phyloP scores from a whole-genome alignment of 2,329 filamentous ascomycete species.

The Penicillium vulpinum region DNA sequence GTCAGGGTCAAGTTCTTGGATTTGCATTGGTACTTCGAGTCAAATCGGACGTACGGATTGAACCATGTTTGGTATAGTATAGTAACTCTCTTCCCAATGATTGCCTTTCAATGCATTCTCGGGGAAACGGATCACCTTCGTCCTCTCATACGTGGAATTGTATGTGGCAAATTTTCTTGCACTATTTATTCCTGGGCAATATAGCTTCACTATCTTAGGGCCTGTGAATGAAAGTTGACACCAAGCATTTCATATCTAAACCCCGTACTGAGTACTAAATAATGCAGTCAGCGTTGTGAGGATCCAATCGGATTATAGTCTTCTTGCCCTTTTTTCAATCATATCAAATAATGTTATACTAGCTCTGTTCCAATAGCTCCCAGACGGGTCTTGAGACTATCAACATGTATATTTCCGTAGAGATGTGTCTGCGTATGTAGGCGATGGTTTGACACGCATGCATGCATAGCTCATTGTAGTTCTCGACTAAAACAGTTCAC shows the following conservation, averaged over 20 bases:
- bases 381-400: conserved; percentile 8
- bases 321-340: neutral
- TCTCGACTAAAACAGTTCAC: no score
- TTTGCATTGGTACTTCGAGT: neutral
- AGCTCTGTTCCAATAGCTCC: neutral
- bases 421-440: no score
- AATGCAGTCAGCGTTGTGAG: neutral
- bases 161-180: neutral
- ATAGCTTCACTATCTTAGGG: neutral
- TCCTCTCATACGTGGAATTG: neutral
- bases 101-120: neutral
- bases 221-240: neutral
- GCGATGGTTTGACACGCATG: no score
- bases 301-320: neutral
- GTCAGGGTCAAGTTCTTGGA: no score
- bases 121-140: neutral
- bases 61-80: neutral
- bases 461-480: neutral
- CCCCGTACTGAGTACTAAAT: no score
- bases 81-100: no score
- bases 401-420: conserved; percentile 13
- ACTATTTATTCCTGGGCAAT: neutral
- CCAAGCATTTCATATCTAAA: no score
- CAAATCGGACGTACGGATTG: neutral
- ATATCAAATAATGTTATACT: neutral